Evolutionary conservation across 2,329 filamentous ascomycete species (phyloP).

Genomic region (Atkinsonella hypoxylon): DNA sequence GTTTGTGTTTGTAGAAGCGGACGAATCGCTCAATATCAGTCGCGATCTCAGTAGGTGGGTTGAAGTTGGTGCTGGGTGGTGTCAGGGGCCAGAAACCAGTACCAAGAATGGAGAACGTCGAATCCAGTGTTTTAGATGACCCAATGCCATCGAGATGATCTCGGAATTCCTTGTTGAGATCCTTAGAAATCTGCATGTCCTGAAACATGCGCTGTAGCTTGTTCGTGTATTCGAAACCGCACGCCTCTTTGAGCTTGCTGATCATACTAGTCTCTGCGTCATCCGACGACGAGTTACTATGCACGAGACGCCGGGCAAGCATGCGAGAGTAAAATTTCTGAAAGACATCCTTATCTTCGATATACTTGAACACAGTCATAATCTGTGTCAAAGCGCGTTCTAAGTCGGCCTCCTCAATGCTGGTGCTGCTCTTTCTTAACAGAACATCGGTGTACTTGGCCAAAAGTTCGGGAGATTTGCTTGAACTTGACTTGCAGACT

Average conservation of each 20-base stretch:
- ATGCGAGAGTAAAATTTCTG: conserved; percentile 99
- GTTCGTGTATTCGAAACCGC: conserved; percentile 98
- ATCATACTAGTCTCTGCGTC: conserved; percentile 99
- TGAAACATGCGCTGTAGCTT: conserved; percentile 99
- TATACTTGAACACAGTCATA: conserved; percentile 99
- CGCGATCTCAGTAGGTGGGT: conserved; percentile 72
- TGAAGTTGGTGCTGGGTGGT: conserved; percentile 78
- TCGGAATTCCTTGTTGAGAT: conserved; percentile 82
- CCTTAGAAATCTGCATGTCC: conserved; percentile 97
- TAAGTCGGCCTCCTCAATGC: conserved; percentile 85
- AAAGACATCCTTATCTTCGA: conserved; percentile 99
- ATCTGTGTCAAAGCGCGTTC: conserved; percentile 83
- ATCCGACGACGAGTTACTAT: conserved; percentile 89
- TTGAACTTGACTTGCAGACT: conserved; percentile 86
- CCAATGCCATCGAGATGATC: conserved; percentile 49
- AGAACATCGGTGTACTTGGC: conserved; percentile 93
- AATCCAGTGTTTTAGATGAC: conserved; percentile 63
- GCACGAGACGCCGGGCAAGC: conserved; percentile 86
- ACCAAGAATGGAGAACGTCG: conserved; percentile 83
- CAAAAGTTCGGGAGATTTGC: conserved; percentile 85
- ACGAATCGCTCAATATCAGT: conserved; percentile 83
- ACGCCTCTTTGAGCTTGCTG: conserved; percentile 95
- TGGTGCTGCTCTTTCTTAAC: conserved; percentile 83
- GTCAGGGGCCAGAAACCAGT: conserved; percentile 96
- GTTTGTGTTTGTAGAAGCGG: conserved; percentile 90